A percentile compares a stretch with the other conserved stretches of the same genome.
Evolutionary conservation across 208 protist species (phyloP).

Genomic region (Phytomonas francai): DNA sequence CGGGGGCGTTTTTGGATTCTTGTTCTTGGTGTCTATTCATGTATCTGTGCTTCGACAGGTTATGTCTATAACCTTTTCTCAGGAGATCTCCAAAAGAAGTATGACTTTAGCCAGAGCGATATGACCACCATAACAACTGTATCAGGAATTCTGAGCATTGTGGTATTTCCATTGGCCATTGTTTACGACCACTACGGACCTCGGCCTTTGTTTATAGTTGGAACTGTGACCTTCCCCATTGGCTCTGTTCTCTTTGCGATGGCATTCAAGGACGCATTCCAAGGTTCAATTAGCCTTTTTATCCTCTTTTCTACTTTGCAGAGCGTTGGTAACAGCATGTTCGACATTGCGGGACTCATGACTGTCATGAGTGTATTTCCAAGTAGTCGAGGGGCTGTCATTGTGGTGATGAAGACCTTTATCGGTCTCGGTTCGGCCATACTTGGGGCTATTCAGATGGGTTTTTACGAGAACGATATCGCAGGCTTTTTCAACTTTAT

Average conservation of each 20-base stretch:
- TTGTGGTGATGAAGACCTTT: constrained; percentile 83
- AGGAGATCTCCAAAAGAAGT: constrained; percentile 57
- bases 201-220: constrained; percentile 50
- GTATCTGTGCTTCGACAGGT: constrained; percentile 49
- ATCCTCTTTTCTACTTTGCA: constrained; percentile 40
- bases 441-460: constrained; percentile 52
- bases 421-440: constrained; percentile 81
- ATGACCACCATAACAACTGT: constrained; percentile 71
- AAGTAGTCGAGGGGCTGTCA: constrained; percentile 64
- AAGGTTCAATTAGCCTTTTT: constrained; percentile 46
- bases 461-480: constrained; percentile 48
- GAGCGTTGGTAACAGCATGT: constrained; percentile 43
- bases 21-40: constrained; percentile 43
- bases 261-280: constrained; percentile 41
- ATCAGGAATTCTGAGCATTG: constrained; percentile 29
- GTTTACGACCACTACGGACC: constrained; percentile 76
- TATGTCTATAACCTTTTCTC: constrained; percentile 80
- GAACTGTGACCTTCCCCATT: constrained; percentile 34
- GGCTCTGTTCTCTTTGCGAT: constrained; percentile 48
- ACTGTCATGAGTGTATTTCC: constrained; percentile 76
- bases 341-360: constrained; percentile 60
- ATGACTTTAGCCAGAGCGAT: constrained; percentile 58
- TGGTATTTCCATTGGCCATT: constrained; percentile 46
- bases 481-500: constrained; percentile 60
- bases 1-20: constrained; percentile 58